Conservation (phyloP, 2,329 filamentous ascomycete species). For the Talaromyces pinophilus region DNA sequence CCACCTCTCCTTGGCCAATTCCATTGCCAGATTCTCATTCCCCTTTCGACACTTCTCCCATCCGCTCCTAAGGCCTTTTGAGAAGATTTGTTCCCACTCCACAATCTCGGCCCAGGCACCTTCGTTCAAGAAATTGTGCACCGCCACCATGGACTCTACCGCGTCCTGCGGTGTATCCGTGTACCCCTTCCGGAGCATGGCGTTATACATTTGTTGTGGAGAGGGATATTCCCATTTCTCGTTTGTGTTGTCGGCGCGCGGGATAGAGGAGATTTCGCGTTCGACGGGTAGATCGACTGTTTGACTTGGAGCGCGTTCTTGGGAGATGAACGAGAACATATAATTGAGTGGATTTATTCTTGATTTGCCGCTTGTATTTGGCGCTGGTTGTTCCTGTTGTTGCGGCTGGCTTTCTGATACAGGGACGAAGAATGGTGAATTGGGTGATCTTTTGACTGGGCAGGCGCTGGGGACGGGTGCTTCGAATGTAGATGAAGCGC, state of each 20-base stretch:
- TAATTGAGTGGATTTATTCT: constrained; percentile 83
- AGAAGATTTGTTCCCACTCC: constrained; percentile 87
- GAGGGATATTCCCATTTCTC: constrained; percentile 97
- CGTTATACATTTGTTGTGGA: constrained; percentile 99
- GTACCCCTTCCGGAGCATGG: constrained; percentile 92
- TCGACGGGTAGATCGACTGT: constrained; percentile 71
- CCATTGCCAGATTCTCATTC: constrained; percentile 63
- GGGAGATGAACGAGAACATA: constrained; percentile 87
- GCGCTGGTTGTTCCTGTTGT: constrained; percentile 37
- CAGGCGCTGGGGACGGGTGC: constrained; percentile 40
- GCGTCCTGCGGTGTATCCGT: constrained; percentile 90
- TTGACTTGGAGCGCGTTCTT: constrained; percentile 74
- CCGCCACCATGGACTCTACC: constrained; percentile 94
- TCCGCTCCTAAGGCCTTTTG: constrained; percentile 68
- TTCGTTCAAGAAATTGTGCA: constrained; percentile 98
- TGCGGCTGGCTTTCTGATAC: constrained; percentile 34
- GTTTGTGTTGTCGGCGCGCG: constrained; percentile 67
- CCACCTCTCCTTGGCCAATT: constrained; percentile 56
- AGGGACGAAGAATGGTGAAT: constrained; percentile 50
- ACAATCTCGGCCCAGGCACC: constrained; percentile 95
- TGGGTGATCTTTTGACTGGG: constrained; percentile 50
- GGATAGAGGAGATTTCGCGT: constrained; percentile 85
- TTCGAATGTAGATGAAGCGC: constrained; percentile 34
- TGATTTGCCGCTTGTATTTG: constrained; percentile 48
- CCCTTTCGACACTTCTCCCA: constrained; percentile 74